Evolutionary conservation across 176 grass and related monocot genomes (phyloP), one percentile per base, ranked within the genome.

Genomic region (Neostapfia colusana): DNA sequence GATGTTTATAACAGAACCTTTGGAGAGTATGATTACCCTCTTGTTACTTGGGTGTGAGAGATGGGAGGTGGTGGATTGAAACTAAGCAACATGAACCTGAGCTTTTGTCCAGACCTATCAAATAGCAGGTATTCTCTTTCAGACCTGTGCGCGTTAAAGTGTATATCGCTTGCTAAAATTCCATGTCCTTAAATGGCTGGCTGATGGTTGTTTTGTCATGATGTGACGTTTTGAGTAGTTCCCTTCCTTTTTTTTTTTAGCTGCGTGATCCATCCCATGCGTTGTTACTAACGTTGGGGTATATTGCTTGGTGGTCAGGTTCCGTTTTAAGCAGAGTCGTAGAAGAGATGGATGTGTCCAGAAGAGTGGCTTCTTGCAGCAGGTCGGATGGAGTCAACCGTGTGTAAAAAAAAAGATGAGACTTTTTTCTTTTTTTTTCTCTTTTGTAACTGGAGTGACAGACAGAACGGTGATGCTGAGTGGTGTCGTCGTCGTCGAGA

Each of bases 1-100:
- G 84, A 90, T 90, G 17, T 96, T 16, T 92, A 85, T 78, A 90
- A 90, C 87, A 92, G 79, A 77, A 83, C 89, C 77, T 96, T 92
- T 81, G 87, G 93, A 85, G 73, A 85, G 73, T 96, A 72, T 96
- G 58, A 86, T 81, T 74, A 50, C 69, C 60, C 12, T 54, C 28
- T 5, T 71, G 78, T 72, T 54, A 61, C 56, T 44, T 82, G 26
- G 45, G 28, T 13, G 0, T 88, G 44, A n/a, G n/a, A n/a, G n/a
- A n/a, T 83, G 38, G 2, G 68, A 69, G 40, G 37, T 37, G 68
- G n/a, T 60, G 65, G 72, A 50, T 61, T 57, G 27, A 78, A 57
- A 73, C 65, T 73, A 21, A 79, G 39, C 46, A 67, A 76, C 65
- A 72, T 67, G 48, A 76, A 63, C 18, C 45, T 27, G 61, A 21